A percentile compares a stretch with the other conserved stretches of the same genome.
These are phyloP conservation scores for Rhynchospora pubera DNA, from an alignment of 176 grass and related monocot species.

Conservation along the genomic window DNA sequence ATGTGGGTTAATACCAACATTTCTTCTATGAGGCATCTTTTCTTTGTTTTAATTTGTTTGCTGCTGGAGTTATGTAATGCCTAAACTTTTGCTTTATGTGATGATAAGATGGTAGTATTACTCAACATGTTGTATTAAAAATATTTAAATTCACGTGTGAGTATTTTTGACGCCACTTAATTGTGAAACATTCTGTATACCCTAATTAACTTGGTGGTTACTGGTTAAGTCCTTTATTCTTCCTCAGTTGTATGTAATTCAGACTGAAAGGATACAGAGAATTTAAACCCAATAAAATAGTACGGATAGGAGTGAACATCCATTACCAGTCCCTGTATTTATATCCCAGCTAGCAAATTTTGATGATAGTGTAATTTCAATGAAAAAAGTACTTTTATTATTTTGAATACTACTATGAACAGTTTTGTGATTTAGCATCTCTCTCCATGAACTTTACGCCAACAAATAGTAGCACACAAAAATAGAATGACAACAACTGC, in stretches of 20 bases:
- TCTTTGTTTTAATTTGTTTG: conserved; percentile 21
- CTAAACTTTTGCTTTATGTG: conserved; percentile 17
- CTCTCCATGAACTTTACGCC: not conserved
- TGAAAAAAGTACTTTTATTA: not conserved
- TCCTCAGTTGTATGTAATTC: not conserved
- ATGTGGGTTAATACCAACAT: not conserved
- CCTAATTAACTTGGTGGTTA: not conserved
- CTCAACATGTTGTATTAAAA: not conserved
- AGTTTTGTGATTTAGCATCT: not conserved
- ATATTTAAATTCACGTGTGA: not conserved
- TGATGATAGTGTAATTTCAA: not conserved
- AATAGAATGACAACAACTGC: not conserved
- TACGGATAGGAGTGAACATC: no score
- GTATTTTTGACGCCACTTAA: not conserved
- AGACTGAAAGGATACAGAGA: not conserved
- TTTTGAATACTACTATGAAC: not conserved
- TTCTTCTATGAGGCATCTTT: not conserved
- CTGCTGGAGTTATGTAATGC: conserved; percentile 18
- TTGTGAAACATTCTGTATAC: not conserved
- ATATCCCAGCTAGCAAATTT: not conserved
- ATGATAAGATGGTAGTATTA: conserved; percentile 20
- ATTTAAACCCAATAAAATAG: no score
- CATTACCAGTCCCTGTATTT: not conserved
- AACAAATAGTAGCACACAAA: not conserved
- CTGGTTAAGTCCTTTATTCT: not conserved